phyloP scores from a whole-genome alignment of 768 basidiomycete species.

The Trametes cingulata region DNA sequence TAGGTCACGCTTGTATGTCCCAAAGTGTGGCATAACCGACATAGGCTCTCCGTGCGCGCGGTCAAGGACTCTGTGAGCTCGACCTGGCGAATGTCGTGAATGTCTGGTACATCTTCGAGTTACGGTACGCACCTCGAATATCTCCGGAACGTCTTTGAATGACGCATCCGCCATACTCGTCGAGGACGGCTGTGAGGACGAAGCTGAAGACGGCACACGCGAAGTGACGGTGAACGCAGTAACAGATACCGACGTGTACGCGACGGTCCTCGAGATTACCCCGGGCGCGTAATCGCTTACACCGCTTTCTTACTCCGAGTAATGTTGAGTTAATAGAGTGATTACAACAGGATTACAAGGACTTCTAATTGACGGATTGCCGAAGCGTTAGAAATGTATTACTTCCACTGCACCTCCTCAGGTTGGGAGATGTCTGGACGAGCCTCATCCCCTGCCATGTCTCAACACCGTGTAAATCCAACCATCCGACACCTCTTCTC shows the following conservation, averaged over 20 bases:
- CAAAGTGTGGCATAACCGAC: constrained; percentile 48
- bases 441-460: no score
- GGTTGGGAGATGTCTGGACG: no score
- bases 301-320: constrained; percentile 1
- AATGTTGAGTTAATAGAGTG: no score
- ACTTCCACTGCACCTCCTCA: no score
- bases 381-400: no score
- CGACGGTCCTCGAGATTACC: constrained; percentile 5
- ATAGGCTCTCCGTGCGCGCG: constrained; percentile 88
- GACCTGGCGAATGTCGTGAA: constrained; percentile 47
- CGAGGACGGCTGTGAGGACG: background rate
- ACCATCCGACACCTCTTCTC: no score
- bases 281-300: constrained; percentile 3
- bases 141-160: constrained; percentile 93
- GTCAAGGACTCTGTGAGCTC: constrained; percentile 89
- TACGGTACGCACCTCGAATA: constrained; percentile 75
- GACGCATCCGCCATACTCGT: constrained; percentile 56
- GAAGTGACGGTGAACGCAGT: constrained; percentile 4
- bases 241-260: constrained; percentile 12
- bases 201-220: background rate
- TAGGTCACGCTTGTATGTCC: constrained; percentile 21
- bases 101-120: background rate
- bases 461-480: no score
- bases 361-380: background rate
- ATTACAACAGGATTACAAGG: background rate